Base-by-base conservation (phyloP, 768 basidiomycete species). In the Trametopsis cervina region DNA sequence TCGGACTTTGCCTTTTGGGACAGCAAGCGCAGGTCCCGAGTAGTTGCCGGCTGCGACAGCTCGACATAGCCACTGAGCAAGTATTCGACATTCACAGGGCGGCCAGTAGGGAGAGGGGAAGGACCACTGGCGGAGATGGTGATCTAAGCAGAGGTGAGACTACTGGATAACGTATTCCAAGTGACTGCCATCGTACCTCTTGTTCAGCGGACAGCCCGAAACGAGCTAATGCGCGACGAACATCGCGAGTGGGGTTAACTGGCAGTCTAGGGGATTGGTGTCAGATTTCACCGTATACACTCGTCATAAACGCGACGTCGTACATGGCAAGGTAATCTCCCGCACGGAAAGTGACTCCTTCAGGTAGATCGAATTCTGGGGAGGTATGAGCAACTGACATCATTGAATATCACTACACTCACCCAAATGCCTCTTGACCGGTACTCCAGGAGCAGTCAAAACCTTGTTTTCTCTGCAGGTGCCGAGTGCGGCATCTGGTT, bases 291-390 rank as follows among this genome's bases (percentile, higher is more conserved):
- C n/a, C n/a, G n/a, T n/a, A n/a, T n/a, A n/a, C n/a, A n/a, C n/a
- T n/a, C n/a, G n/a, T n/a, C n/a, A n/a, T n/a, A n/a, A n/a, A n/a
- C n/a, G n/a, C n/a, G n/a, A 3, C 57, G 29, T 33, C 68, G 39
- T 42, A 70, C 66, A 77, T 65, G 0, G 70, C 67, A 3, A 77
- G 61, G 54, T 77, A 77, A 51, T 77, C 75, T 12, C 75, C 75
- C 4, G 72, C 63, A 17, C 64, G 60, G 37, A 71, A 73, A 0
- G 63, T 64, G 25, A 55, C 55, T 0, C 61, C 66, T 29, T 67
- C 66, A 0, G 72, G 71, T 5, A 75, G 59, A 23, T 62, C 58
- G 36, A 75, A 64, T 44, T 72, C 71, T 70, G 49, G 2, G 26
- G 1, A 4, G 26, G 4, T 6, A 12, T 41, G 12, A 2, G 7